Base-by-base conservation (phyloP, 805 yeast genomes). In the Cyberlindnera maclurae region DNA sequence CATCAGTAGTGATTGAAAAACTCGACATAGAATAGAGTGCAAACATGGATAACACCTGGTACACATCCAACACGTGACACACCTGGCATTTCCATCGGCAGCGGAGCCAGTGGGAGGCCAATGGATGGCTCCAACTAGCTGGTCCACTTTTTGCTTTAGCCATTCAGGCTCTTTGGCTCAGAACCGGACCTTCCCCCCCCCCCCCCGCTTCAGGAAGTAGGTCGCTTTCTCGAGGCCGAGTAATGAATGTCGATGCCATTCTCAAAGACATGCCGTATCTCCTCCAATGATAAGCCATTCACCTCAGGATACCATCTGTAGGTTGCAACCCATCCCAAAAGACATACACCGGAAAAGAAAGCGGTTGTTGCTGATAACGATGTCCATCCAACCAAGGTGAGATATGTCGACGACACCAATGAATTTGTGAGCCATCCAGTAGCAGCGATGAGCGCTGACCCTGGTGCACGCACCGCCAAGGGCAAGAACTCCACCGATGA, bases 401-500 rank as follows among this genome's bases (percentile, higher is more conserved):
- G 42, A 45, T 62, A 68, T 0, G 64, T 49, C 26, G 58, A 41
- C 0, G 71, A 63, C 3, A 68, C 58, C 4, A 64, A 12, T 13
- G 60, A 43, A 39, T 68, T 68, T 3, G 67, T 55, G 0, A 59
- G 35, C 73, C 74, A 68, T 30, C 67, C 67, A 4, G 65, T 58
- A 34, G 68, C 65, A 10, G 70, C 53, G 11, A 69, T 67, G 31
- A 65, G 42, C 6, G 70, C 62, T 12, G 68, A 60, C 3, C 72
- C 74, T 31, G 64, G 56, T 3, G 71, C 59, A 39, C 73, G 52
- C 17, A 62, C 57, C 39, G 65, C 66, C 29, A 64, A 40, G 0
- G 73, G 73, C 26, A 69, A 47, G 41, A 68, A 63, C 40, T 68
- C 73, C 1, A 67, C 71, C 12, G 67, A 60, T 20, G 55, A 58